Base-by-base conservation (phyloP, 305 asterid species). In the Fraxinus sp. region DNA sequence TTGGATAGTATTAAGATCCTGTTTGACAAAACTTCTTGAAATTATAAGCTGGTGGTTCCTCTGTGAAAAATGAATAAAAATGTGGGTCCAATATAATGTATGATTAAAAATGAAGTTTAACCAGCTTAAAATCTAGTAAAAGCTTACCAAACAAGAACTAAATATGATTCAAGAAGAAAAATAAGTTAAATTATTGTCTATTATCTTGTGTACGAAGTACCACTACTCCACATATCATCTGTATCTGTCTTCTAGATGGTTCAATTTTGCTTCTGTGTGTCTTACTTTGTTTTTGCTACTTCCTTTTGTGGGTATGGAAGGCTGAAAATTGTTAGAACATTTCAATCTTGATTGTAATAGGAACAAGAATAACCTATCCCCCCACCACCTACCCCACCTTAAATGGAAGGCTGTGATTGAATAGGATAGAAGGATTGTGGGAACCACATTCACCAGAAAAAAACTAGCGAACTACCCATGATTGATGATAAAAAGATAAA, bases 401-500 rank as follows among this genome's bases (percentile, higher is more conserved):
- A 64, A 66, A 24, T 66, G 74, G n/a, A 66, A 22, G 74, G 36
- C 36, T 28, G 7, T 66, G 7, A 24, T 66, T 66, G 36, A 26
- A 9, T 66, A 66, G 2, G n/a, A 66, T 26, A 3, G 36, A 22
- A 66, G 74, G 36, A 26, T 10, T 26, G 74, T 66, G 36, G 36
- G 36, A 66, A 26, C 18, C 74, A 66, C 74, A 66, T 22, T 64
- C 73, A 64, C 73, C 1, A 24, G 30, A 13, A 35, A 35, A 5
- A 64, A 7, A 24, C 35, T 24, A 9, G 73, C 7, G 72, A 24
- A 64, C 72, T 4, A 7, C 16, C 1, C 13, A 5, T 20, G 71
- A 62, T 20, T 1, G 72, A 24, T 64, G 73, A 64, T 64, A 64
- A 75, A 59, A 79, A 8, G 87, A 86, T 84, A 84, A 68, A 66